Percentiles rank a stretch among this genome's conserved stretches.
Evolutionary conservation across 768 basidiomycete genomes (phyloP).

Genomic region (Lactarius vividus): DNA sequence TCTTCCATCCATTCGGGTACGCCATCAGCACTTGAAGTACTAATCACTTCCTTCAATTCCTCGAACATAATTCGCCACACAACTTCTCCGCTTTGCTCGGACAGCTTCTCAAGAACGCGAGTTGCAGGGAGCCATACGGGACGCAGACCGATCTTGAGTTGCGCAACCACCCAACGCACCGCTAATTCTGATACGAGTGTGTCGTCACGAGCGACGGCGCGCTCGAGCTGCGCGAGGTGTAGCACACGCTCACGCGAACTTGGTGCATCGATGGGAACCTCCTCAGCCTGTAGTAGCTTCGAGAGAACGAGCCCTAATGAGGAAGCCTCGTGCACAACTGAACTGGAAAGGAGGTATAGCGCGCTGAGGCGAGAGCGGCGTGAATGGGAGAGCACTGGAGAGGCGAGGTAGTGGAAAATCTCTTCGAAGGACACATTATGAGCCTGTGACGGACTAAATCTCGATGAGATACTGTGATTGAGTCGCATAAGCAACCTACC

Average conservation of each 20-base stretch:
- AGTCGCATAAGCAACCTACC: slow-evolving; percentile 37
- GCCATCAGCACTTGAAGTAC: slow-evolving; percentile 23
- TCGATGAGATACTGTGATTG: slow-evolving; percentile 11
- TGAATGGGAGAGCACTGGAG: slow-evolving; percentile 70
- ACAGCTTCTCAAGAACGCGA: slow-evolving; percentile 54
- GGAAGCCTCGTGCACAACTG: slow-evolving; percentile 43
- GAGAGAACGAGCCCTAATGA: slow-evolving; percentile 54
- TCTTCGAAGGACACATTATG: slow-evolving; percentile 39
- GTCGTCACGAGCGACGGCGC: slow-evolving; percentile 55
- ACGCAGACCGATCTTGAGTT: slow-evolving; percentile 89
- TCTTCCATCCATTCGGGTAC: slow-evolving; percentile 33
- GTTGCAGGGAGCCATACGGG: slow-evolving; percentile 87
- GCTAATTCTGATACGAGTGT: slow-evolving; percentile 60
- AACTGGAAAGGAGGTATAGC: slow-evolving; percentile 60
- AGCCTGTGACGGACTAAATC: slow-evolving; percentile 23
- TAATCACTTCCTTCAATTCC: slow-evolving; percentile 47
- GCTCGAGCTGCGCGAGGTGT: slow-evolving; percentile 68
- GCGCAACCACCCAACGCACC: slow-evolving; percentile 73
- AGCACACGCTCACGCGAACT: slow-evolving; percentile 84
- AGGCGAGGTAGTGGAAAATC: slow-evolving; percentile 51
- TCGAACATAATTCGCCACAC: slow-evolving; percentile 72
- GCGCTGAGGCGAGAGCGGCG: slow-evolving; percentile 59
- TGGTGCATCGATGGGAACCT: slow-evolving; percentile 70
- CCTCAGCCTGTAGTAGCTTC: slow-evolving; percentile 76
- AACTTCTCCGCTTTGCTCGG: slow-evolving; percentile 58